Evolutionary conservation across 2,329 filamentous ascomycete species (phyloP), one percentile per base, ranked within the genome.

Genomic region (Diaporthe sp.): DNA sequence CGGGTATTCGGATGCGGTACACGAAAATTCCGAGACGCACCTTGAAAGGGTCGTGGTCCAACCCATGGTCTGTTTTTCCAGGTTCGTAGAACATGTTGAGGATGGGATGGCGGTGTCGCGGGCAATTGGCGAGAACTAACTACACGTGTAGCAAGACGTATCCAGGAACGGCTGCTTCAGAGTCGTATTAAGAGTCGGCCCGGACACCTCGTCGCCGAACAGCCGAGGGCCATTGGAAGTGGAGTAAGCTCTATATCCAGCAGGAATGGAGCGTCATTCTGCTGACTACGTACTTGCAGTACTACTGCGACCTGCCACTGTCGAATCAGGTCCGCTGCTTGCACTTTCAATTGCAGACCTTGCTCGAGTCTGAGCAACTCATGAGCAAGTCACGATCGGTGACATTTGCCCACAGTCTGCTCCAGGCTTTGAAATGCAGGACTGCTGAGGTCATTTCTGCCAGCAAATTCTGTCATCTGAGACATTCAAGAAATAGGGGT

Each of bases 81-180:
- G 74, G 74, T 44, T 76, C 74, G 74, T 76, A 76, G 55, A 76
- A 76, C 74, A 76, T 76, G 44, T 34, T n/a, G 22, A 37, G 28
- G 22, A 10, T 34, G 15, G 0, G n/a, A 15, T 39, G 39, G 22
- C 51, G 10, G 28, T 51, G 12, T 25, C 7, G 34, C 19, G 19
- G 10, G 22, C 10, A 8, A 9, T 17, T 31, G 22, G 9, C 25
- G 37, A 37, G 28, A 12, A 25, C 5, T 15, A 12, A 9, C 17
- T 13, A 31, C 31, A 31, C 31, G 31, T 31, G 31, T 31, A 25
- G 12, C 19, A 19, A 34, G 31, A 28, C 10, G 39, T 46, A 31
- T 22, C 22, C 22, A 51, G 28, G 31, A 28, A 51, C 22, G 15
- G n/a, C 25, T 55, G 6, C 12, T 31, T 39, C 8, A 51, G 34